Evolutionary conservation across 2,329 filamentous ascomycete species (phyloP).

Genomic region (Fusarium buxicola): DNA sequence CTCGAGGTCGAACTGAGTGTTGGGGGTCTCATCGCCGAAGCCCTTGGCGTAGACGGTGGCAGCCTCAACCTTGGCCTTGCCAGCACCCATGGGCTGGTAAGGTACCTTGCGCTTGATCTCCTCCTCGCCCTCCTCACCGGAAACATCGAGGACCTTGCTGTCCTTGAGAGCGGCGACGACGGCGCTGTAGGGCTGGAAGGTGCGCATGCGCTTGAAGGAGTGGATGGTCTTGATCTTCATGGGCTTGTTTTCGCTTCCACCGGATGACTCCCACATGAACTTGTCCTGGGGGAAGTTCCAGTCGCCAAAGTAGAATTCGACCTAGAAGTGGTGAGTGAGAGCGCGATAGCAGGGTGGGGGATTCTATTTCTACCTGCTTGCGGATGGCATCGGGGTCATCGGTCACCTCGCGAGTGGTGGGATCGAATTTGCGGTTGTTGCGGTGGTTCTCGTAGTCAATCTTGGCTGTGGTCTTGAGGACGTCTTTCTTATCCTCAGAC

Average conservation of each 20-base stretch:
- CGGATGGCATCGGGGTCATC: constrained; percentile 85
- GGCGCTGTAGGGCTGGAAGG: constrained; percentile 88
- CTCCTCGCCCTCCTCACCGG: constrained; percentile 79
- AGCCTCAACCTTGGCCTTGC: constrained; percentile 74
- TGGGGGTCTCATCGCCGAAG: constrained; percentile 85
- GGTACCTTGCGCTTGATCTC: constrained; percentile 81
- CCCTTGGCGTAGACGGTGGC: constrained; percentile 93
- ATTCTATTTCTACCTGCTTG: constrained; percentile 71
- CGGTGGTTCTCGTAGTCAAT: constrained; percentile 54
- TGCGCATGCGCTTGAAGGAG: constrained; percentile 95
- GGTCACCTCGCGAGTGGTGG: constrained; percentile 74
- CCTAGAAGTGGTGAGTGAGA: constrained; percentile 60
- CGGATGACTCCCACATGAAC: constrained; percentile 83
- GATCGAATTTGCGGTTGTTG: constrained; percentile 78
- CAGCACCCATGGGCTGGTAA: constrained; percentile 67
- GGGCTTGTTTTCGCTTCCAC: constrained; percentile 83
- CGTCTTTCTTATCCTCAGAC: constrained; percentile 43
- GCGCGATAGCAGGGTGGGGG: not conserved
- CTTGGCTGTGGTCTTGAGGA: constrained; percentile 60
- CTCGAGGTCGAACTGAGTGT: constrained; percentile 94
- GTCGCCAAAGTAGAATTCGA: constrained; percentile 96
- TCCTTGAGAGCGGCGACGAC: constrained; percentile 86
- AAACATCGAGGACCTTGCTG: constrained; percentile 78
- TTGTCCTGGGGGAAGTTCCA: constrained; percentile 90
- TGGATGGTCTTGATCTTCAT: constrained; percentile 82